A percentile compares a stretch with the other conserved stretches of the same genome.
Evolutionary conservation across 148 eudicot genomes (phyloP).

Genomic region (Cornus suecica): DNA sequence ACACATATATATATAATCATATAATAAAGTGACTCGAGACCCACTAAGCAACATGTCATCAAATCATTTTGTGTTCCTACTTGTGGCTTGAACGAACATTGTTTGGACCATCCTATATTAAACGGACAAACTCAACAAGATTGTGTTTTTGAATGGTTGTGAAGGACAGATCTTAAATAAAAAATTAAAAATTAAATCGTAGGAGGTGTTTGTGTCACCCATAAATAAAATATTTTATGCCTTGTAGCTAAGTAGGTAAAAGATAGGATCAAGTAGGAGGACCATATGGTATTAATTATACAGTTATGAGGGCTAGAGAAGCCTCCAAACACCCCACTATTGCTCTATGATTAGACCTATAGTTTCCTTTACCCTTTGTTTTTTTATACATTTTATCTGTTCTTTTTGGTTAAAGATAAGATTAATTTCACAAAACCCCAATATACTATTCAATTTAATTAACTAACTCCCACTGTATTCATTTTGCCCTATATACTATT

Average conservation of each 20-base stretch:
- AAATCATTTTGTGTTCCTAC: not conserved
- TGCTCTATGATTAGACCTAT: conserved; percentile 10
- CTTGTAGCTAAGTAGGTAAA: too few species aligned
- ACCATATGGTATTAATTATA: not conserved
- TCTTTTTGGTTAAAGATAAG: conserved; percentile 9
- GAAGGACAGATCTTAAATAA: not conserved
- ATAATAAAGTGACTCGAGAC: not conserved
- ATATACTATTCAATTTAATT: too few species aligned
- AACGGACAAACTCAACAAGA: not conserved
- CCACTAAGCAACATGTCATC: not conserved
- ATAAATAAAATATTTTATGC: too few species aligned
- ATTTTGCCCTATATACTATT: too few species aligned
- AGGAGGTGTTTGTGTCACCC: not conserved
- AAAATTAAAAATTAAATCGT: too few species aligned
- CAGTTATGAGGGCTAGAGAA: not conserved
- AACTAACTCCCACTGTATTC: too few species aligned
- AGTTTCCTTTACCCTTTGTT: not conserved
- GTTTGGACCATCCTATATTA: not conserved
- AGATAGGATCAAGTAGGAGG: not conserved
- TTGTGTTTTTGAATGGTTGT: not conserved
- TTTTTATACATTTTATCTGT: not conserved
- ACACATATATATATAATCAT: too few species aligned
- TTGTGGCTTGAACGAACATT: not conserved
- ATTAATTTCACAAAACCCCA: too few species aligned
- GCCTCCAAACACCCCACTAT: conserved; percentile 8